These are phyloP conservation scores for Penicillium flavigenum DNA, from an alignment of 495 filamentous ascomycete species.

Conservation along the genomic window DNA sequence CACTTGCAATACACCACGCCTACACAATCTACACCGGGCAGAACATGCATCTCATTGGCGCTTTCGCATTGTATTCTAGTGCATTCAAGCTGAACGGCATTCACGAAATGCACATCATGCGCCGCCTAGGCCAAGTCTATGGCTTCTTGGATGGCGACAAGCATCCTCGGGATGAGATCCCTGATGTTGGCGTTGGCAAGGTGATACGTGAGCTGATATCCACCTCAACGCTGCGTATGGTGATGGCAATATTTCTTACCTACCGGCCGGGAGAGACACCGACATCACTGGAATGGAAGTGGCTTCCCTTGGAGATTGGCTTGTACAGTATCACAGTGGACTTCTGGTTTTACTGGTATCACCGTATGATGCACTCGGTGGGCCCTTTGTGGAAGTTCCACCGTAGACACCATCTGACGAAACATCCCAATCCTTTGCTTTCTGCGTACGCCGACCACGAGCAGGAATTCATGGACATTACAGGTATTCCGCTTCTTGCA, in stretches of 20 bases:
- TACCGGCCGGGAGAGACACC: slow-evolving; percentile 40
- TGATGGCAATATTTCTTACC: slow-evolving; percentile 27
- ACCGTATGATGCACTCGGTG: slow-evolving; percentile 28
- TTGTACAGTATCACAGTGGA: slow-evolving; percentile 30
- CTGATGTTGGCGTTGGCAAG: slow-evolving; percentile 27
- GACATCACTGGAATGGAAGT: slow-evolving; percentile 20
- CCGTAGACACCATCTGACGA: slow-evolving; percentile 30
- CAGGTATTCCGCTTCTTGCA: slow-evolving; percentile 27
- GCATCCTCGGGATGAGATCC: slow-evolving; percentile 30
- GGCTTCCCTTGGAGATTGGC: slow-evolving; percentile 30
- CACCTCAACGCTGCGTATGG: slow-evolving; percentile 24
- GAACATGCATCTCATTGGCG: slow-evolving; percentile 17
- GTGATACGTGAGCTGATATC: slow-evolving; percentile 29
- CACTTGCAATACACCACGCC: slow-evolving; percentile 25
- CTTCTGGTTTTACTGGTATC: slow-evolving; percentile 37
- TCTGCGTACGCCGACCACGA: slow-evolving; percentile 32
- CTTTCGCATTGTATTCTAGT: slow-evolving; percentile 25
- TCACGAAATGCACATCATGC: slow-evolving; percentile 30
- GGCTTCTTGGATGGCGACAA: slow-evolving; percentile 34
- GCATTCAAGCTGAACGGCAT: slow-evolving; percentile 28
- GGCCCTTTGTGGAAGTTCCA: slow-evolving; percentile 30
- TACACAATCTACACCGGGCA: slow-evolving; percentile 21
- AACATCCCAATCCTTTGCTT: slow-evolving; percentile 31
- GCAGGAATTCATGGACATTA: slow-evolving; percentile 34
- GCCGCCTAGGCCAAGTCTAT: slow-evolving; percentile 27